phyloP scores from a whole-genome alignment of 208 protist species.

The Trypanosoma rangeli region DNA sequence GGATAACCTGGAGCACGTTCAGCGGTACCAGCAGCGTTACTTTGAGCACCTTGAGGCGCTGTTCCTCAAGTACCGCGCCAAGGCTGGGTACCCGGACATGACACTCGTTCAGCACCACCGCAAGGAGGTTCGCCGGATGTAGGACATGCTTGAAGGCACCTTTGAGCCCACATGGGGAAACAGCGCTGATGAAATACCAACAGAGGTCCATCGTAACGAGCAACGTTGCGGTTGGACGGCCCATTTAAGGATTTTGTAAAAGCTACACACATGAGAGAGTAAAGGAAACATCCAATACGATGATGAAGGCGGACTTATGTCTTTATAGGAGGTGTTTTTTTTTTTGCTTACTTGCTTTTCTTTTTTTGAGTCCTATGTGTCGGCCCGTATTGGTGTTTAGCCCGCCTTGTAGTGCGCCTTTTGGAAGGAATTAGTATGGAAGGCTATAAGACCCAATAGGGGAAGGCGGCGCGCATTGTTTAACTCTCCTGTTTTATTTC shows the following conservation, averaged over 20 bases:
- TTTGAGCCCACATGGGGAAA: not conserved
- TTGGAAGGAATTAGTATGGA: no score
- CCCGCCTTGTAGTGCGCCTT: no score
- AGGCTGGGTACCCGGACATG: constrained; percentile 67
- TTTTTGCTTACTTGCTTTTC: no score
- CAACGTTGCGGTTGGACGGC: not conserved
- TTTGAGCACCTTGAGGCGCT: constrained; percentile 53
- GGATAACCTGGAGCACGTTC: constrained; percentile 37
- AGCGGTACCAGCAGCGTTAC: constrained; percentile 49
- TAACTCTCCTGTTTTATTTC: not conserved
- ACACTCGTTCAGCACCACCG: constrained; percentile 53
- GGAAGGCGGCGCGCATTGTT: not conserved
- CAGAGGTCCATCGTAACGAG: not conserved
- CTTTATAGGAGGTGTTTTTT: no score
- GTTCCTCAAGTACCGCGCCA: constrained; percentile 58
- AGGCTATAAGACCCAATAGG: not conserved
- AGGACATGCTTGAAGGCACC: not conserved
- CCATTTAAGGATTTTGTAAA: not conserved
- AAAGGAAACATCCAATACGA: no score
- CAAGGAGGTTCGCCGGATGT: constrained; percentile 18
- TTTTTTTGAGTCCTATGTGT: no score
- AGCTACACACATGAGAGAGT: no score
- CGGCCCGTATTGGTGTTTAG: no score
- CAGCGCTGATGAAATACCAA: not conserved
- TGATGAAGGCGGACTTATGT: no score